Evolutionary conservation across 345 rosid genomes (phyloP).

Genomic region (Euclidium syriacum): DNA sequence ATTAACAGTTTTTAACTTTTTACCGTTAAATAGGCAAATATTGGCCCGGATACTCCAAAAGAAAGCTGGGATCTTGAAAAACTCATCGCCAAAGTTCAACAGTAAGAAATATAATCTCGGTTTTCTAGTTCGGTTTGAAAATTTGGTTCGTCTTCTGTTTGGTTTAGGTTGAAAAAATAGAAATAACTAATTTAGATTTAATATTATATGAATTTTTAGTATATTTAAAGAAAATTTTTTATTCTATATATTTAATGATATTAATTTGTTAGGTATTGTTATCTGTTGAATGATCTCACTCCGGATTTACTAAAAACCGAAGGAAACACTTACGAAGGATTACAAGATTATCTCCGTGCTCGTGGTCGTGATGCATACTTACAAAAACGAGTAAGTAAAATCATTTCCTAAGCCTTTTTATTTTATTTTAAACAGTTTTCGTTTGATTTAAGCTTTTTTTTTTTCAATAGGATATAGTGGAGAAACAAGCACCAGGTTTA

Average conservation of each 20-base stretch:
- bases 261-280: conserved; percentile 98
- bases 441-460: conserved; percentile 5
- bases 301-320: conserved; percentile 66
- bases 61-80: conserved; percentile 93
- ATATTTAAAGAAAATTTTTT: too few relatives aligned
- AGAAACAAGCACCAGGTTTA: conserved; percentile 79
- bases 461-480: conserved; percentile 52
- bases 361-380: conserved; percentile 88
- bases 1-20: not conserved
- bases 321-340: conserved; percentile 57
- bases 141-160: too few relatives aligned
- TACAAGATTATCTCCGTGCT: conserved; percentile 74
- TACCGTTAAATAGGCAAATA: conserved; percentile 59
- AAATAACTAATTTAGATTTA: too few relatives aligned
- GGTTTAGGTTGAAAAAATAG: too few relatives aligned
- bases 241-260: too few relatives aligned
- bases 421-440: too few relatives aligned
- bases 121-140: too few relatives aligned
- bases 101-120: conserved; percentile 47
- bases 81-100: conserved; percentile 87
- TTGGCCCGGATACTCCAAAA: conserved; percentile 60
- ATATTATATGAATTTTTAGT: too few relatives aligned
- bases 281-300: conserved; percentile 70
- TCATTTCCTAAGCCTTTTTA: not conserved
- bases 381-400: conserved; percentile 63